These are phyloP conservation scores for Brassica balearica DNA, from an alignment of 441 rosid genomes.

Conservation along the genomic window DNA sequence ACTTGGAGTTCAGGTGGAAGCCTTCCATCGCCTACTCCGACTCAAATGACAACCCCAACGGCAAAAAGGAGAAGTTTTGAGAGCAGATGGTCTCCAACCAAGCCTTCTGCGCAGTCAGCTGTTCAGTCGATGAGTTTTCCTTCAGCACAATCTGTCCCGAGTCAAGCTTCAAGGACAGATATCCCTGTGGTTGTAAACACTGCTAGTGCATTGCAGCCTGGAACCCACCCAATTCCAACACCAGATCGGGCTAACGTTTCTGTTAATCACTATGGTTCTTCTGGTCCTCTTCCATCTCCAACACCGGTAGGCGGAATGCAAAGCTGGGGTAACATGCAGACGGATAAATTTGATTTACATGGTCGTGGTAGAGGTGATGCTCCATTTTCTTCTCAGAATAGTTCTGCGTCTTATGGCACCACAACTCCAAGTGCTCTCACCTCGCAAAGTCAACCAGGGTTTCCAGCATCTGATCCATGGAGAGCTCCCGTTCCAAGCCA, in stretches of 20 bases:
- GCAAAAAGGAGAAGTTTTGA: constrained; percentile 53
- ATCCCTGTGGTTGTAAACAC: constrained; percentile 47
- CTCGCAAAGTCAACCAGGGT: constrained; percentile 48
- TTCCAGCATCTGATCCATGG: constrained; percentile 68
- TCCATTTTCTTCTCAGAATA: constrained; percentile 47
- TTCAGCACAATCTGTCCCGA: constrained; percentile 39
- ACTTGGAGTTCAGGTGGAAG: constrained; percentile 67
- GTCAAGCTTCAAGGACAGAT: constrained; percentile 51
- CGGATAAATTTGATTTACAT: constrained; percentile 48
- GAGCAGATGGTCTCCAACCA: constrained; percentile 74
- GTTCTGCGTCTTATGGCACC: constrained; percentile 49
- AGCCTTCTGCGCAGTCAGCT: constrained; percentile 51
- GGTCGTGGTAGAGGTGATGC: constrained; percentile 56
- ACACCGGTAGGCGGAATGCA: constrained; percentile 53
- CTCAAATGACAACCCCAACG: constrained; percentile 52
- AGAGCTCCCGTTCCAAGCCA: constrained; percentile 63
- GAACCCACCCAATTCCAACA: constrained; percentile 50
- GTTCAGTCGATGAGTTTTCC: constrained; percentile 42
- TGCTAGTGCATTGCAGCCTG: constrained; percentile 40
- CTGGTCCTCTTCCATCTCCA: constrained; percentile 47
- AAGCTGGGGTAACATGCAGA: constrained; percentile 55
- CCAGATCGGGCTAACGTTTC: constrained; percentile 51
- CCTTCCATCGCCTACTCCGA: constrained; percentile 94
- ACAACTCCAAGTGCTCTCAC: constrained; percentile 50
- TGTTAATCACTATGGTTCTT: constrained; percentile 50